phyloP scores from a whole-genome alignment of 2,329 filamentous ascomycete species.

The Xylariaceae sp. region DNA sequence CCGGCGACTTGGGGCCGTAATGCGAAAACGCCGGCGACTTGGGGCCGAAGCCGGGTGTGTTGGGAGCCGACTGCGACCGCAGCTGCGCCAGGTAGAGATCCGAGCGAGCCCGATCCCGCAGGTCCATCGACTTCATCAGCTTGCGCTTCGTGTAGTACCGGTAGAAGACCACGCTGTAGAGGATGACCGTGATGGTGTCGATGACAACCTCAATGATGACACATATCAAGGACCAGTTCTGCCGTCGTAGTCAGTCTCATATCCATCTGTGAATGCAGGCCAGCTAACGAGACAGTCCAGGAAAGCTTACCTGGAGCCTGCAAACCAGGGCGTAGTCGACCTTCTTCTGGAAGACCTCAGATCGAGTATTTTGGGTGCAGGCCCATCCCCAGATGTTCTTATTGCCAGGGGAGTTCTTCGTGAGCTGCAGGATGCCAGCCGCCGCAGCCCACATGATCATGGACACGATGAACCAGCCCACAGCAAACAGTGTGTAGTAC shows the following conservation, averaged over 20 bases:
- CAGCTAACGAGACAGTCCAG: too few relatives aligned
- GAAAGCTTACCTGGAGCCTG: conserved; percentile 62
- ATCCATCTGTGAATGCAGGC: too few relatives aligned
- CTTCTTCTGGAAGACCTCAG: conserved; percentile 68
- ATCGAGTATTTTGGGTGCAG: conserved; percentile 82
- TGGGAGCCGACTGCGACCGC: conserved; percentile 80
- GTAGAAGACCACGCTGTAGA: conserved; percentile 95
- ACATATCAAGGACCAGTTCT: conserved; percentile 95
- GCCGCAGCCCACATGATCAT: conserved; percentile 88
- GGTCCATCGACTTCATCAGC: conserved; percentile 93
- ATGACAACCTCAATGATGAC: conserved; percentile 95
- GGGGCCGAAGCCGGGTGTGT: conserved; percentile 81
- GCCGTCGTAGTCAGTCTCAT: too few relatives aligned
- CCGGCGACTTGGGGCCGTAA: conserved; percentile 62
- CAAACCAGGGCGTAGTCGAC: conserved; percentile 88
- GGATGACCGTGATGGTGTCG: conserved; percentile 80
- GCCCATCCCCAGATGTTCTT: conserved; percentile 98
- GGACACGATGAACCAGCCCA: conserved; percentile 88
- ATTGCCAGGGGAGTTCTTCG: conserved; percentile 62
- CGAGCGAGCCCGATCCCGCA: conserved; percentile 86
- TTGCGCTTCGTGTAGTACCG: conserved; percentile 94
- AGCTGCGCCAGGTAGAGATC: conserved; percentile 90
- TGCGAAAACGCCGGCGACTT: too few relatives aligned
- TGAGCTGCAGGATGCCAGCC: conserved; percentile 74
- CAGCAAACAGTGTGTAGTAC: conserved; percentile 92